A percentile compares a stretch with the other conserved stretches of the same genome.
phyloP scores from a whole-genome alignment of 148 eudicot species.

The Amaranthus palmeri region DNA sequence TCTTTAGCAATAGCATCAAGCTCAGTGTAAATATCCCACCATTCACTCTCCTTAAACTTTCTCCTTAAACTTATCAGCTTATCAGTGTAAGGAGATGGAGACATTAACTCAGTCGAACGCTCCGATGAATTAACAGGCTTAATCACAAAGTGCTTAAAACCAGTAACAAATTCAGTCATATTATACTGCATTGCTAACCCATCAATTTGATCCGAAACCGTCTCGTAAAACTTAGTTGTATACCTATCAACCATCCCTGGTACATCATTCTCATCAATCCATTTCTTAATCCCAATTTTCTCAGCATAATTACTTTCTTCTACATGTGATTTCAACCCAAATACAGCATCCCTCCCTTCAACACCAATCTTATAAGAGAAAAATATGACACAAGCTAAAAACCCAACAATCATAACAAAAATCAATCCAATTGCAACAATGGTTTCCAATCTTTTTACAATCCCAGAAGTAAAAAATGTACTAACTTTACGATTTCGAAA shows the following conservation, averaged over 20 bases:
- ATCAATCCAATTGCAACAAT: constrained; percentile 86
- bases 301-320: constrained; percentile 81
- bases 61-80: constrained; percentile 53
- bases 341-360: constrained; percentile 82
- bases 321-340: constrained; percentile 63
- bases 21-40: constrained; percentile 66
- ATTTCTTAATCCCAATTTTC: constrained; percentile 71
- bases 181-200: constrained; percentile 84
- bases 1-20: constrained; percentile 62
- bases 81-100: constrained; percentile 67
- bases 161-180: constrained; percentile 75
- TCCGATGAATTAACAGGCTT: constrained; percentile 44
- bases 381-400: constrained; percentile 55
- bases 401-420: constrained; percentile 68
- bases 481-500: constrained; percentile 46
- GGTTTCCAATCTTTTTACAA: constrained; percentile 61
- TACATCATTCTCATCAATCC: constrained; percentile 97
- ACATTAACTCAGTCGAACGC: constrained; percentile 37
- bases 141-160: constrained; percentile 69
- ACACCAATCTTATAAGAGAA: constrained; percentile 89
- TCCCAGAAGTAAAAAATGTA: constrained; percentile 59
- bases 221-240: constrained; percentile 54
- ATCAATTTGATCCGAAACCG: constrained; percentile 81
- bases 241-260: constrained; percentile 80
- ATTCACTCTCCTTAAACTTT: constrained; percentile 63